Conservation (phyloP, 2,329 filamentous ascomycete genomes). For the Apiospora arundinis region DNA sequence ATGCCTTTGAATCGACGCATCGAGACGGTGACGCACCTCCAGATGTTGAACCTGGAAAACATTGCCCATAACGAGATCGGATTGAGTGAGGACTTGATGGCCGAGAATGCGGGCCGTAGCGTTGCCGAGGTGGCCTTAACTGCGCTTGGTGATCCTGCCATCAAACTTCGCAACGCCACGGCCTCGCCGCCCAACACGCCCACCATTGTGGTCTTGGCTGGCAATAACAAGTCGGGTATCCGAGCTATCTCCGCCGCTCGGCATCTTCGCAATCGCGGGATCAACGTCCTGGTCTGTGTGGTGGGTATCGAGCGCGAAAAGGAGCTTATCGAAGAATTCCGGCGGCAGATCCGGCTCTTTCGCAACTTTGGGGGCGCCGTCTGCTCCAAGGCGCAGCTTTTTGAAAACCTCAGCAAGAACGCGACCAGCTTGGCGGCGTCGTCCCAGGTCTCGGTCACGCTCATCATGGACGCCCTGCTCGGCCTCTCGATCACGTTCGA, state of each 20-base stretch:
- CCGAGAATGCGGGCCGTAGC: slow-evolving; percentile 87
- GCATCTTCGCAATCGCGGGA: slow-evolving; percentile 83
- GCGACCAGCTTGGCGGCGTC: slow-evolving; percentile 40
- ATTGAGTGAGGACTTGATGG: slow-evolving; percentile 86
- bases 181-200: slow-evolving; percentile 39
- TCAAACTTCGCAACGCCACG: slow-evolving; percentile 56
- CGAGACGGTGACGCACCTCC: slow-evolving; percentile 72
- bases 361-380: slow-evolving; percentile 82
- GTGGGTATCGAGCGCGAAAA: slow-evolving; percentile 84
- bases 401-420: slow-evolving; percentile 62
- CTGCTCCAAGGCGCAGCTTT: slow-evolving; percentile 64
- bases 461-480: slow-evolving; percentile 79
- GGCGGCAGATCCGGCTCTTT: slow-evolving; percentile 83
- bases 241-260: slow-evolving; percentile 85
- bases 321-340: slow-evolving; percentile 80
- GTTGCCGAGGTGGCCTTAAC: slow-evolving; percentile 83
- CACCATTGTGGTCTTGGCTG: slow-evolving; percentile 78
- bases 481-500: slow-evolving; percentile 89
- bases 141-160: slow-evolving; percentile 68
- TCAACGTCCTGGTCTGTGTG: slow-evolving; percentile 82
- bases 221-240: slow-evolving; percentile 91
- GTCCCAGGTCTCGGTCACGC: slow-evolving; percentile 35
- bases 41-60: slow-evolving; percentile 92
- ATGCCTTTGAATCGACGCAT: slow-evolving; percentile 58
- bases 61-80: slow-evolving; percentile 88